Percentiles rank a stretch among this genome's conserved stretches.
Conservation (phyloP, 192 early-diverging fungal genomes). For the Tieghemiomyces parasiticus region DNA sequence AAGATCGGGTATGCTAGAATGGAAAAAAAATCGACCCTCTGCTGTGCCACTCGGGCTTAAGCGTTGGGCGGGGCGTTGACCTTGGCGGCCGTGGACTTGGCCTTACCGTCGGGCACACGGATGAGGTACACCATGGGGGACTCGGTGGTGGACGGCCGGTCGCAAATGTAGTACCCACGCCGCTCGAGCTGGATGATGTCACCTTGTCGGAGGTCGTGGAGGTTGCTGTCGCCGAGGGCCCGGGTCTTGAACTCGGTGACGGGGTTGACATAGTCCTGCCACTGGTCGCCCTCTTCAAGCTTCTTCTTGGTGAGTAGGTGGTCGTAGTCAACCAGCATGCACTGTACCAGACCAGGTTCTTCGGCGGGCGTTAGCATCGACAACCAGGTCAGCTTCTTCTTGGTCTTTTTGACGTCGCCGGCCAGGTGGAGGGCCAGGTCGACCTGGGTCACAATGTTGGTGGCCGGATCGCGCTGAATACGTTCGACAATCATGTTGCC, state of each 20-base stretch:
- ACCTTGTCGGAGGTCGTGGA: constrained; percentile 36
- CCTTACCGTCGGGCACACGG: constrained; percentile 87
- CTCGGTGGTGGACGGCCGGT: constrained; percentile 34
- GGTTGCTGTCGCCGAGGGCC: constrained; percentile 54
- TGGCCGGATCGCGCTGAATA: constrained; percentile 41
- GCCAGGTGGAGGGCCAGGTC: constrained; percentile 68
- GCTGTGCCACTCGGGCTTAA: too few relatives aligned
- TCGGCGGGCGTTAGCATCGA: constrained; percentile 19
- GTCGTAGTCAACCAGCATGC: constrained; percentile 79
- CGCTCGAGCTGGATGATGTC: constrained; percentile 96
- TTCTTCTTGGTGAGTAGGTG: constrained; percentile 98
- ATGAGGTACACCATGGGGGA: constrained; percentile 52
- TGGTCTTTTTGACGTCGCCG: constrained; percentile 95
- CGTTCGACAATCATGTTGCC: constrained; percentile 85
- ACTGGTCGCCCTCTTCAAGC: constrained; percentile 79
- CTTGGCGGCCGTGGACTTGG: constrained; percentile 50
- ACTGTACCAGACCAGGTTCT: constrained; percentile 35
- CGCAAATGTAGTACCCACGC: constrained; percentile 88
- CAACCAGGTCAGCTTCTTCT: constrained; percentile 99
- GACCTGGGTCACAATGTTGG: constrained; percentile 36
- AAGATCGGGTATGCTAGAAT: too few relatives aligned
- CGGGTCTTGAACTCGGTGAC: constrained; percentile 61
- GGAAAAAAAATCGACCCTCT: too few relatives aligned
- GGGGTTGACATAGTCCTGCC: constrained; percentile 70
- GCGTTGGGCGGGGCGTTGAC: too few relatives aligned